Percentiles rank a stretch among this genome's conserved stretches.
Evolutionary conservation across 2,329 filamentous ascomycete genomes (phyloP).

Genomic region (Arthrobotrys megalospora): DNA sequence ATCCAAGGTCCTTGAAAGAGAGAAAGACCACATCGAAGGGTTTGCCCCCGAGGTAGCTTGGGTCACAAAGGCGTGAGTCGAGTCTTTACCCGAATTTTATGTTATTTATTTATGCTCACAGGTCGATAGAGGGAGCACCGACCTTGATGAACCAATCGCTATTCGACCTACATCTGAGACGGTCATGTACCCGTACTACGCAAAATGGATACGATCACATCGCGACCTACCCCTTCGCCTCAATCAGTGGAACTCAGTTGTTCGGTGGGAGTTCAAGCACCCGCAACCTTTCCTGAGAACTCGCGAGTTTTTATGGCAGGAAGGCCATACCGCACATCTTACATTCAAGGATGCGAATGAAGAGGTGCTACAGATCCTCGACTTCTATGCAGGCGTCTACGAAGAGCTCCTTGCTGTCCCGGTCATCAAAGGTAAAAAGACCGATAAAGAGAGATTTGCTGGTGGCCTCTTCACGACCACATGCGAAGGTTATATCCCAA

Average conservation of each 20-base stretch:
- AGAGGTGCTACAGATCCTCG: constrained; percentile 93
- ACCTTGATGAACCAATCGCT: constrained; percentile 84
- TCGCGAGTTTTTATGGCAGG: constrained; percentile 97
- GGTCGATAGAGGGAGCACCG: constrained; percentile 81
- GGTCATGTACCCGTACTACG: constrained; percentile 96
- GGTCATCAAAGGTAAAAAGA: constrained; percentile 93
- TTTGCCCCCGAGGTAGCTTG: constrained; percentile 93
- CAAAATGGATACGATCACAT: constrained; percentile 97
- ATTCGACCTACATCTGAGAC: constrained; percentile 80
- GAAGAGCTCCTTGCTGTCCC: constrained; percentile 94
- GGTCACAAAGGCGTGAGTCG: constrained; percentile 83
- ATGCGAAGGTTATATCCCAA: constrained; percentile 95
- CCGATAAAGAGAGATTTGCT: constrained; percentile 97
- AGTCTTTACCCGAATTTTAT: not conserved
- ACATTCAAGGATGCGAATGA: constrained; percentile 84
- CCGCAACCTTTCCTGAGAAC: constrained; percentile 87
- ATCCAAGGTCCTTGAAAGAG: constrained; percentile 84
- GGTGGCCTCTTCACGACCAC: constrained; percentile 97
- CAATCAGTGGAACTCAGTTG: constrained; percentile 98
- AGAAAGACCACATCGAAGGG: constrained; percentile 98
- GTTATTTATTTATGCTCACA: not conserved
- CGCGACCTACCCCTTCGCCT: constrained; percentile 92
- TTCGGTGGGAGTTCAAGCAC: constrained; percentile 98
- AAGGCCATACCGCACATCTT: constrained; percentile 93
- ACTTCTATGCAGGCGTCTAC: constrained; percentile 92